Base-by-base conservation (phyloP, 139 green algal genomes). In the Tetradesmus obliquus region DNA sequence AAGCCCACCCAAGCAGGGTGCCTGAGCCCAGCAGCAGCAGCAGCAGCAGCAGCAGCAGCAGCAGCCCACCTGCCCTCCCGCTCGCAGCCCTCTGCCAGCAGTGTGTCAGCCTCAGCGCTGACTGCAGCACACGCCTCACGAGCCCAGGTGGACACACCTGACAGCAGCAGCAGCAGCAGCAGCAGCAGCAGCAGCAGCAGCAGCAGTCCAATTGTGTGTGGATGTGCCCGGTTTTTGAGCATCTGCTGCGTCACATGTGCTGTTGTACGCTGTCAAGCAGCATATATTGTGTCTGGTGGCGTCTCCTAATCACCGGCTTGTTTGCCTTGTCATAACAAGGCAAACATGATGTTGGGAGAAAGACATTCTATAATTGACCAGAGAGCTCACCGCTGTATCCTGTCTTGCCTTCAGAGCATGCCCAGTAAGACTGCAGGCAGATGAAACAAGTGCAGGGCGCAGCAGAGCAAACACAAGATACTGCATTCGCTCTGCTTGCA, bases 371-470 rank as follows among this genome's bases (percentile, higher is more conserved):
- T 45, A 45, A 0, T 45, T 45, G 13, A 45, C 15, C 22, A 82
- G 2, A 15, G 8, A 10, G 66, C 89, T 79, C 82, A 94, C 95
- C 95, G 55, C 93, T 95, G 93, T 98, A 98, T 15, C 96, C 96
- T 58, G 93, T 95, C 79, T 95, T 97, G 66, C 90, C 90, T 0
- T 87, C 80, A 20, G 93, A 95, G 32, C 93, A 93, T 0, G 95
- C 86, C 95, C 95, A 97, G 85, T 96, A 96, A 3, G 92, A 95
- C 94, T 96, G 91, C 91, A 92, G 55, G 71, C 71, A 79, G 84
- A 66, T 66, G 8, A 13, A 9, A 66, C 8, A 8, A 66, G 57
- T 66, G 8, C 57, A 82, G 58, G 79, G 54, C 32, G 45, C 51
- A 86, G 7, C 81, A 90, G 57, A 62, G 24, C 20, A 55, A 24